Percentiles rank a stretch among this genome's conserved stretches.
These are phyloP conservation scores for Jacaranda copaia DNA, from an alignment of 257 asterid genomes.

Conservation along the genomic window DNA sequence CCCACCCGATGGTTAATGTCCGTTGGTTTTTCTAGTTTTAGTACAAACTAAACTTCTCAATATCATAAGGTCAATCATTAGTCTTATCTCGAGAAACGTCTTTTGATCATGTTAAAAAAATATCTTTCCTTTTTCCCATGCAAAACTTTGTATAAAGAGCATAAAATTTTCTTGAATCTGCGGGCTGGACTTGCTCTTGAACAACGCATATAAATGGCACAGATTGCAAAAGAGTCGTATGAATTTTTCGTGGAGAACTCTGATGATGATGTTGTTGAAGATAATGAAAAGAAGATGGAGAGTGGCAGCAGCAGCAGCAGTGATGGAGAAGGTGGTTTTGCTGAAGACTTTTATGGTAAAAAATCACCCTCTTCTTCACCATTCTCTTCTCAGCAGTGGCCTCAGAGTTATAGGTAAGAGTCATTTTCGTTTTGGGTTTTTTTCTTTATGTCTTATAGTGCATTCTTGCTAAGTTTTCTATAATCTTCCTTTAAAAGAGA, in stretches of 20 bases:
- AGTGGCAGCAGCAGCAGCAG: slow-evolving; percentile 26
- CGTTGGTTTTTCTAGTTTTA: neutral
- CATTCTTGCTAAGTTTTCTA: neutral
- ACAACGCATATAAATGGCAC: slow-evolving; percentile 35
- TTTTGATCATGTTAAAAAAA: neutral
- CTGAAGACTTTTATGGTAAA: slow-evolving; percentile 16
- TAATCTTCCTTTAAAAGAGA: neutral
- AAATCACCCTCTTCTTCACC: slow-evolving; percentile 29
- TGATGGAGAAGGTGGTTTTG: slow-evolving; percentile 33
- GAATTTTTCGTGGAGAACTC: slow-evolving; percentile 43
- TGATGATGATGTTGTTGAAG: slow-evolving; percentile 48
- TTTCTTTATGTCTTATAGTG: too few relatives aligned
- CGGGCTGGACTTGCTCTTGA: neutral
- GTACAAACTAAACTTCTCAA: neutral
- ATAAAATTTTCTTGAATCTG: neutral
- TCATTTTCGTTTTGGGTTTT: neutral
- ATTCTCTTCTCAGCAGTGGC: slow-evolving; percentile 70
- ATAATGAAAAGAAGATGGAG: slow-evolving; percentile 32
- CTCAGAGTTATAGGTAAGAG: slow-evolving; percentile 65
- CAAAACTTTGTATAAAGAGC: neutral
- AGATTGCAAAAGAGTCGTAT: slow-evolving; percentile 34
- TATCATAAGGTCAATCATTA: slow-evolving; percentile 7
- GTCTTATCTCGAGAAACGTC: slow-evolving; percentile 28
- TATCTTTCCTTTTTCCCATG: slow-evolving; percentile 10
- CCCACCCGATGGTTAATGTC: slow-evolving; percentile 2